A percentile compares a stretch with the other conserved stretches of the same genome.
phyloP scores from a whole-genome alignment of 805 yeast species.

The Saturnispora gosingensis region DNA sequence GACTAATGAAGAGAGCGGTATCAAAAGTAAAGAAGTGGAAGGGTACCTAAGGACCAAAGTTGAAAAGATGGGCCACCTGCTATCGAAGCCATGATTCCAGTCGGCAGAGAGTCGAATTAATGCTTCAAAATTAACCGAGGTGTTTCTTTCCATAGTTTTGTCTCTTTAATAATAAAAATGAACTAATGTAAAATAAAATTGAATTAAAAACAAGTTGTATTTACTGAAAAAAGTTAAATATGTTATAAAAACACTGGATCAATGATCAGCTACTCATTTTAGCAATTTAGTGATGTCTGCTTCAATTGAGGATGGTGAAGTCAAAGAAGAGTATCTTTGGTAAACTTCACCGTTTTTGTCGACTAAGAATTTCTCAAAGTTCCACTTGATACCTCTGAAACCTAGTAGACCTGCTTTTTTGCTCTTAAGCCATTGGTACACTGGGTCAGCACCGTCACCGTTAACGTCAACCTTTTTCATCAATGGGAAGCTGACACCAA shows the following conservation, averaged over 20 bases:
- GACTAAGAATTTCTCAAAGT: constrained; percentile 51
- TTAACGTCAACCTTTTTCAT: constrained; percentile 83
- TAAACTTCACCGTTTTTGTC: constrained; percentile 47
- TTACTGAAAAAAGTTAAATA: not conserved
- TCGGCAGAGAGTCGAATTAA: no score
- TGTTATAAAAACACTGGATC: not conserved
- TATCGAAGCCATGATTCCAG: constrained; percentile 33
- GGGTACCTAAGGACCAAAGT: constrained; percentile 90
- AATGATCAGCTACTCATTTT: constrained; percentile 40
- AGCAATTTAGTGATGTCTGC: constrained; percentile 51
- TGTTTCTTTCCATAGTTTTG: not conserved
- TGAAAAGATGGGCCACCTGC: constrained; percentile 93
- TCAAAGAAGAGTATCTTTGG: constrained; percentile 46
- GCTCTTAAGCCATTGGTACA: constrained; percentile 66
- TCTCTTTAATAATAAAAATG: not conserved
- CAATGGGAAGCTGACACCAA: constrained; percentile 87
- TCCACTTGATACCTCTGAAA: constrained; percentile 58
- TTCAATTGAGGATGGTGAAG: constrained; percentile 56
- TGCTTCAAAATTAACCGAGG: not conserved
- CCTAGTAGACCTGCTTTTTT: constrained; percentile 53
- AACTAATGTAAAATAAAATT: not conserved
- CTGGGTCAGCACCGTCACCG: constrained; percentile 73
- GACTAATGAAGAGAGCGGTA: constrained; percentile 54
- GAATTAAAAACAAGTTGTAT: not conserved
- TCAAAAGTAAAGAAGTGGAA: constrained; percentile 77